Evolutionary conservation across 106 monocot species (phyloP).

Genomic region (Apostasia ramifera): DNA sequence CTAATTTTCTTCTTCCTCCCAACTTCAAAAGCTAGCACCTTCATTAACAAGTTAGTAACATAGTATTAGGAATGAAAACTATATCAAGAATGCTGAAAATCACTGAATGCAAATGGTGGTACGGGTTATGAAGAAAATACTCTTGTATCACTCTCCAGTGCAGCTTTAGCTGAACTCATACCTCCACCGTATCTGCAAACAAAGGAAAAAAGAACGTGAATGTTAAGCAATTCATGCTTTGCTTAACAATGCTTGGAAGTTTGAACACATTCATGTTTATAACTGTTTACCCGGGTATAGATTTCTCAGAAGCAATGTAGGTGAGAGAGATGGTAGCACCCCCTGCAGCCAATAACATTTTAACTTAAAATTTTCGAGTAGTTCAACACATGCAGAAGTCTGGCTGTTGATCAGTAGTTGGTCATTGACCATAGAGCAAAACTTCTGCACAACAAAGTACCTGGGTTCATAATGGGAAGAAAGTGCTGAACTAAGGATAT

Average conservation of each 20-base stretch:
- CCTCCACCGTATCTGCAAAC: slow-evolving; percentile 82
- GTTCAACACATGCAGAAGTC: neutral
- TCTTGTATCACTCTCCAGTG: slow-evolving; percentile 88
- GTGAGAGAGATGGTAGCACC: slow-evolving; percentile 71
- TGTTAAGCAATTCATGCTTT: neutral
- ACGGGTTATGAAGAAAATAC: slow-evolving; percentile 16
- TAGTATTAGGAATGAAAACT: neutral
- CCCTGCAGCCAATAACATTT: slow-evolving; percentile 17
- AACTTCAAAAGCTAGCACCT: slow-evolving; percentile 94
- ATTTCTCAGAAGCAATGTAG: slow-evolving; percentile 83
- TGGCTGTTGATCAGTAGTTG: neutral
- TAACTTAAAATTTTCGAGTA: neutral
- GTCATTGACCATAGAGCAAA: neutral
- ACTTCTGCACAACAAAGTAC: slow-evolving; percentile 6
- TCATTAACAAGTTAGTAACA: slow-evolving; percentile 3
- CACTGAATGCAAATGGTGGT: neutral
- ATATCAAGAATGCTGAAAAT: neutral
- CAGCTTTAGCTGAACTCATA: slow-evolving; percentile 97
- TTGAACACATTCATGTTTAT: neutral
- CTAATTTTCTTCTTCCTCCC: slow-evolving; percentile 84
- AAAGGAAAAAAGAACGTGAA: neutral
- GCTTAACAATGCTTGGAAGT: neutral
- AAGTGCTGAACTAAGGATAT: slow-evolving; percentile 82
- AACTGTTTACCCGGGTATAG: slow-evolving; percentile 63
- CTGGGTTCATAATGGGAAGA: slow-evolving; percentile 98